A percentile compares a stretch with the other conserved stretches of the same genome.
These are phyloP conservation scores for Psilocybe tampanensis DNA, from an alignment of 768 basidiomycete species.

Conservation along the genomic window DNA sequence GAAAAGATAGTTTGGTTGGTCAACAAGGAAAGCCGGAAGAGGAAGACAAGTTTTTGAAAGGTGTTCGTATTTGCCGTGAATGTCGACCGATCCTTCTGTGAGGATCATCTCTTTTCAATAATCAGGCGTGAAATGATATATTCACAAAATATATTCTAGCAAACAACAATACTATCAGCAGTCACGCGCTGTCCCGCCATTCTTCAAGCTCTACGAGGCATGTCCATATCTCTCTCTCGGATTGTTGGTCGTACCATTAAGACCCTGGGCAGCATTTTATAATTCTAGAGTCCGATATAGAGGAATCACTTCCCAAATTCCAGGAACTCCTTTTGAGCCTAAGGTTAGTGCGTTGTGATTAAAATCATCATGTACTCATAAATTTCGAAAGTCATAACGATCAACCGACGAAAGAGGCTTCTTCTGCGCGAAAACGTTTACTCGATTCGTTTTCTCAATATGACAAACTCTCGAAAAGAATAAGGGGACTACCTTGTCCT, in stretches of 20 bases:
- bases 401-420: constrained; percentile 68
- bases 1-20: constrained; percentile 29
- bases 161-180: constrained; percentile 82
- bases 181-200: constrained; percentile 54
- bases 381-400: constrained; percentile 35
- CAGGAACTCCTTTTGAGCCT: constrained; percentile 81
- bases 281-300: constrained; percentile 85
- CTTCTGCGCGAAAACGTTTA: constrained; percentile 74
- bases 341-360: constrained; percentile 44
- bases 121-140: too few relatives aligned
- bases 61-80: constrained; percentile 83
- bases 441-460: constrained; percentile 87
- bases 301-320: constrained; percentile 82
- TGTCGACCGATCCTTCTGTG: constrained; percentile 83
- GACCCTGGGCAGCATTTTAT: constrained; percentile 57
- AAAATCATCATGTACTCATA: not conserved
- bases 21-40: constrained; percentile 48
- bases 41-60: constrained; percentile 85
- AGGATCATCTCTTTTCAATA: constrained; percentile 29
- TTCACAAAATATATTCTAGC: constrained; percentile 36
- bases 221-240: constrained; percentile 5
- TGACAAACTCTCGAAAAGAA: constrained; percentile 85
- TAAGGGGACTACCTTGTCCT: constrained; percentile 69
- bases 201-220: constrained; percentile 75
- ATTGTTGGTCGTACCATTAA: not conserved